Percentiles rank a stretch among this genome's conserved stretches.
These are phyloP conservation scores for Carex kokanica DNA, from an alignment of 176 grass and related monocot genomes.

Conservation along the genomic window DNA sequence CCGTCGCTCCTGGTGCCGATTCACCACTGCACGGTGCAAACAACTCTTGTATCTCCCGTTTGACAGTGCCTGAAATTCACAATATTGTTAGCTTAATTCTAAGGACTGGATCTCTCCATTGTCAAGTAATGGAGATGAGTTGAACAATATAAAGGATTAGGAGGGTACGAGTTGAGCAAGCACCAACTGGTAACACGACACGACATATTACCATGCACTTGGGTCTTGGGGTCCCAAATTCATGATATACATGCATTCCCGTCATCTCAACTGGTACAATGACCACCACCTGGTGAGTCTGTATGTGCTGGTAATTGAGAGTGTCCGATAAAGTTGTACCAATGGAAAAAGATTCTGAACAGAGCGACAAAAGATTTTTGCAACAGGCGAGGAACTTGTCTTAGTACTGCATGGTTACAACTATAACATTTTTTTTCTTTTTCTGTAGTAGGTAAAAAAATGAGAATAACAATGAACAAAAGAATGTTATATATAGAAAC, in stretches of 20 bases:
- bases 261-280: background rate
- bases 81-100: background rate
- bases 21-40: conserved; percentile 86
- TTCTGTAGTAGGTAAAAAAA: background rate
- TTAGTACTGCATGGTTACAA: background rate
- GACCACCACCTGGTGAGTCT: background rate
- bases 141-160: background rate
- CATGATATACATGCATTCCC: background rate
- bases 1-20: conserved; percentile 49
- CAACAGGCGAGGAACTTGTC: background rate
- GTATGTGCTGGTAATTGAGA: background rate
- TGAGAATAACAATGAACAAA: too few species aligned
- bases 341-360: conserved; percentile 14
- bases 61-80: conserved; percentile 52
- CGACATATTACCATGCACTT: conserved; percentile 1
- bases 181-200: background rate
- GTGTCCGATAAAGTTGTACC: background rate
- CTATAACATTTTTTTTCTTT: background rate
- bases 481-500: background rate
- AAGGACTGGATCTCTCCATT: background rate
- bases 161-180: conserved; percentile 3
- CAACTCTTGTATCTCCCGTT: conserved; percentile 94
- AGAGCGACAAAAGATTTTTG: background rate
- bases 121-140: background rate
- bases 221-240: background rate